Base-by-base conservation (phyloP, 768 basidiomycete species). In the Lentinula detonsa region DNA sequence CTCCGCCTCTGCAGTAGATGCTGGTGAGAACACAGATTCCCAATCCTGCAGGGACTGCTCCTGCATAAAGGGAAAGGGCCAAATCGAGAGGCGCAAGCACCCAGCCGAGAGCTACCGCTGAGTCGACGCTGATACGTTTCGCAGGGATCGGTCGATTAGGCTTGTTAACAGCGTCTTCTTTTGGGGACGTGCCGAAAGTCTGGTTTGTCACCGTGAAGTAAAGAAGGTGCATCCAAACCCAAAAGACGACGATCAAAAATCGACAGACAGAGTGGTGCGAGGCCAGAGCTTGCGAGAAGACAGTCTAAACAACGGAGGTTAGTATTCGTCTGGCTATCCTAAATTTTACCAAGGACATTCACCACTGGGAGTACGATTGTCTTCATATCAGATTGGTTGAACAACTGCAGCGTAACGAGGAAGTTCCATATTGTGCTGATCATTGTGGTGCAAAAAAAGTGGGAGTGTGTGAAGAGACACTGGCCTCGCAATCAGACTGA, bases 221-320 rank as follows among this genome's bases (percentile, higher is more conserved):
- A 3, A 78, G 67, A 15, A 75, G 66, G 46, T 78, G 77, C 21
- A 74, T 53, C 73, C 71, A 78, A n/a, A 76, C 62, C 76, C 77
- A 78, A 9, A 71, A 57, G 1, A 75, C 46, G 5, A 73, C 65
- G 13, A 71, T 68, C 5, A 62, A 63, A 13, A 68, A 23, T 28
- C 18, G 46, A 3, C 15, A 16, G 6, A 48, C 31, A 48, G 40
- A 42, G 43, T 28, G 43, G 16, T 45, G 8, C 15, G 43, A 28
- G 13, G 42, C 45, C 21, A 46, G 6, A 15, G 57, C 40, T 7
- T 13, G 28, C 6, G 57, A 11, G 15, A 58, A 58, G n/a, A 46
- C 42, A 11, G 42, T 48, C 57, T 58, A 31, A 16, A 16, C 5
- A 9, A 15, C 10, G 34, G 15, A 9, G 16, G 40, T 39, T 5